Base-by-base conservation (phyloP, 1,284 basidiomycete genomes). In the Coriolopsis trogii region DNA sequence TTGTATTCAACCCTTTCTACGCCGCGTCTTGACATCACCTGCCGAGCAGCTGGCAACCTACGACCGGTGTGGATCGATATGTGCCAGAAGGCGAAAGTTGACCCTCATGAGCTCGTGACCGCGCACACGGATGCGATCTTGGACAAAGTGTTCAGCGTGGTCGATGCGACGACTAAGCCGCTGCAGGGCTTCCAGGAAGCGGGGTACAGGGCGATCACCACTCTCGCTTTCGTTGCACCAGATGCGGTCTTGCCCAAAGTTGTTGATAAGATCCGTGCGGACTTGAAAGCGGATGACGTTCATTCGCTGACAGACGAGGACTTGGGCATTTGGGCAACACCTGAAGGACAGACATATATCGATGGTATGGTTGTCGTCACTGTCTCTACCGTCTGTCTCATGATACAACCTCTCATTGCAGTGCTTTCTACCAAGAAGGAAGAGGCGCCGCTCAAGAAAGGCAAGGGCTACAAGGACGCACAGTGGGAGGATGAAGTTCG, bases 401-500 rank as follows among this genome's bases (percentile, higher is more conserved):
- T 56, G 25, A 52, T 49, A 36, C 10, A 6, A 15, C 23, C 29
- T 39, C 10, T n/a, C 0, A 23, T n/a, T 40, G 3, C 58, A 91
- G 90, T 93, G 4, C 72, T 93, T 9, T 72, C 84, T 1, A 70
- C 76, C 2, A 85, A 81, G 57, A 86, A 87, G 61, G 58, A 57
- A 10, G 76, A 74, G 6, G 76, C 78, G 7, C 66, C 70, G 0
- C 72, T 79, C 30, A 84, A 79, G 60, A 95, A 95, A 68, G 89
- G 92, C 29, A 96, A 95, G 61, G 88, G 86, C 55, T 84, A 89
- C 12, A 92, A 91, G 38, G 87, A 95, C 23, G 87, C 91, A 12
- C 88, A 91, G 63, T 98, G 95, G 95, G 95, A 98, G 59, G 88
- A 87, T 25, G 93, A 98, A 58, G 75, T 96, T n/a, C 83, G 94